These are phyloP conservation scores for Xylariaceae sp. DNA, from an alignment of 2,329 filamentous ascomycete genomes.

Conservation along the genomic window DNA sequence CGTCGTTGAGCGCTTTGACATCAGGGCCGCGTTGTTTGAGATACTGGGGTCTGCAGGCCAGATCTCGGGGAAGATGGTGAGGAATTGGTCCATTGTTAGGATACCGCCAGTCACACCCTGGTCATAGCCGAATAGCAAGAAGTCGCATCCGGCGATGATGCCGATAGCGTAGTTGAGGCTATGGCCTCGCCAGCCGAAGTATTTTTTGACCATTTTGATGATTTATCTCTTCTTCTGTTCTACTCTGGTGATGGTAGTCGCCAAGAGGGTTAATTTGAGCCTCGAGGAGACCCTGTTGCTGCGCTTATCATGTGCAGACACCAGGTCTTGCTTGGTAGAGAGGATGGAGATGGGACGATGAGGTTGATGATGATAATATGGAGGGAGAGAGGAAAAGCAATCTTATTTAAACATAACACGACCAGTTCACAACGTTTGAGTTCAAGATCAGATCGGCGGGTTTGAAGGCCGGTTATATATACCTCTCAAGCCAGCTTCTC, in stretches of 20 bases:
- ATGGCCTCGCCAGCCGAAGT: conserved; percentile 63
- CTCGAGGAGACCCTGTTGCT: not conserved
- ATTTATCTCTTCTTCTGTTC: too few species aligned
- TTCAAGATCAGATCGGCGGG: too few species aligned
- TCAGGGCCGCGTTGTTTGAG: conserved; percentile 28
- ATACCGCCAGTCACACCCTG: conserved; percentile 75
- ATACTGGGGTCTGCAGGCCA: conserved; percentile 40
- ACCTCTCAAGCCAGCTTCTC: too few species aligned
- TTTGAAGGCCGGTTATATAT: too few species aligned
- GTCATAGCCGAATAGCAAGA: conserved; percentile 61
- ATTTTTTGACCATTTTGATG: conserved; percentile 36
- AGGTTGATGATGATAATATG: not conserved
- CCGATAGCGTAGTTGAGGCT: conserved; percentile 66
- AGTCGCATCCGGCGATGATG: conserved; percentile 69
- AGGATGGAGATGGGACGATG: not conserved
- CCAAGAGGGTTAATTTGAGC: not conserved
- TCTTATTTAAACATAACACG: too few species aligned
- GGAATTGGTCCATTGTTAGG: conserved; percentile 63
- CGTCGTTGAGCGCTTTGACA: conserved; percentile 44
- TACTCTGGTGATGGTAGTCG: too few species aligned
- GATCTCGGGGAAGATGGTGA: conserved; percentile 50
- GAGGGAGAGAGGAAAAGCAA: not conserved
- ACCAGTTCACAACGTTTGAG: too few species aligned
- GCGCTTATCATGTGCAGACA: not conserved
- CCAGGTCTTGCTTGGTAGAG: not conserved